Conservation (phyloP, 805 yeast species). For the Candida ulmi region DNA sequence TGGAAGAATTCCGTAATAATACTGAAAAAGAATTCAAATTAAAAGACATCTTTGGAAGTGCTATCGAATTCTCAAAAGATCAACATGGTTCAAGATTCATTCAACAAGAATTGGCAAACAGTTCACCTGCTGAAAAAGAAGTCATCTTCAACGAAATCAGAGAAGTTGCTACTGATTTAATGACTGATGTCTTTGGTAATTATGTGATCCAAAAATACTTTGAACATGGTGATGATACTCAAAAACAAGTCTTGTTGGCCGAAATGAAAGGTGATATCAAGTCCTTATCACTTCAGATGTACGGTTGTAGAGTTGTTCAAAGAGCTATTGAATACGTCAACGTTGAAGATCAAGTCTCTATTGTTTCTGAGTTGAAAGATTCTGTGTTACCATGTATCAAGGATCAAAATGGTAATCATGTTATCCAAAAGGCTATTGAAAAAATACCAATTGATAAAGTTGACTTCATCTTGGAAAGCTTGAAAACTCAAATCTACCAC, state of each 20-base stretch:
- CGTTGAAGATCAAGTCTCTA: conserved; percentile 55
- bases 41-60: conserved; percentile 78
- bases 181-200: conserved; percentile 97
- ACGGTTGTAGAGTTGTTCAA: conserved; percentile 97
- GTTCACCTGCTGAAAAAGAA: conserved; percentile 67
- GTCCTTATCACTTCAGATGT: conserved; percentile 84
- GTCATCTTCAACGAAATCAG: conserved; percentile 79
- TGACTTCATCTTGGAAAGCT: conserved; percentile 66
- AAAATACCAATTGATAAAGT: conserved; percentile 66
- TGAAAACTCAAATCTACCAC: conserved; percentile 69
- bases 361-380: conserved; percentile 66
- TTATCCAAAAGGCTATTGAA: conserved; percentile 92
- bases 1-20: conserved; percentile 80
- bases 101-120: conserved; percentile 74
- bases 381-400: conserved; percentile 66
- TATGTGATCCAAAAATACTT: conserved; percentile 93
- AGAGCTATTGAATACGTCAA: conserved; percentile 76
- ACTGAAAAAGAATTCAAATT: conserved; percentile 55
- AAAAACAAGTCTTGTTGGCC: conserved; percentile 61
- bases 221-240: conserved; percentile 72
- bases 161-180: conserved; percentile 65
- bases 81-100: conserved; percentile 97
- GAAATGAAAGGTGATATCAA: conserved; percentile 72
- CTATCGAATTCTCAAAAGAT: conserved; percentile 87
- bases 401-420: conserved; percentile 98